Conservation (phyloP, 1,284 basidiomycete species). For the Ustilago sp. region DNA sequence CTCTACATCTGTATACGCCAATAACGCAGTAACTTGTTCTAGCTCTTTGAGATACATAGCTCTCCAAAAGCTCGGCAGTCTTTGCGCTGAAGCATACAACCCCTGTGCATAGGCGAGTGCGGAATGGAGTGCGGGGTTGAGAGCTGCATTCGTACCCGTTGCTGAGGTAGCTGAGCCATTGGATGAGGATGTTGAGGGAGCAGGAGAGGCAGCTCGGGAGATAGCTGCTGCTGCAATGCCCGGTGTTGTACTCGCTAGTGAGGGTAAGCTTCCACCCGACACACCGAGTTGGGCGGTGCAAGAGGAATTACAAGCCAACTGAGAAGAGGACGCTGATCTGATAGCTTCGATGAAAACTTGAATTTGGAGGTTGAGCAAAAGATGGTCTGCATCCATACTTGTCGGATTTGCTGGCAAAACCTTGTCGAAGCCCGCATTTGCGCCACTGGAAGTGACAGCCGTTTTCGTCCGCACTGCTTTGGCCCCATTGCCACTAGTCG, state of each 20-base stretch:
- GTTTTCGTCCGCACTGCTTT: neutral
- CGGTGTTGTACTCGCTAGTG: constrained; percentile 40
- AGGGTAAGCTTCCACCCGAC: constrained; percentile 25
- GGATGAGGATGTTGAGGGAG: constrained; percentile 52
- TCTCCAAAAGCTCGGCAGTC: constrained; percentile 53
- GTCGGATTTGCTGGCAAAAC: constrained; percentile 57
- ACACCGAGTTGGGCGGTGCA: constrained; percentile 10
- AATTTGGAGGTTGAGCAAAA: constrained; percentile 84
- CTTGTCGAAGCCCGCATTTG: constrained; percentile 27
- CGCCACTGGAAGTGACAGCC: constrained; percentile 5
- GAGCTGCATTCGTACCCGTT: constrained; percentile 27
- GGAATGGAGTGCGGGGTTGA: constrained; percentile 51
- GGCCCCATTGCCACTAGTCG: constrained; percentile 12
- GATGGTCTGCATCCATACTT: constrained; percentile 76
- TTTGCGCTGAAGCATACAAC: constrained; percentile 55
- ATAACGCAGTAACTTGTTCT: constrained; percentile 77
- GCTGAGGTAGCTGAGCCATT: constrained; percentile 50
- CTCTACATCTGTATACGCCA: constrained; percentile 82
- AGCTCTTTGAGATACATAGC: constrained; percentile 78
- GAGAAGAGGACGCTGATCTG: constrained; percentile 72
- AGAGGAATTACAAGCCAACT: constrained; percentile 15
- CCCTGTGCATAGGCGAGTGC: constrained; percentile 58
- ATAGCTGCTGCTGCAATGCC: constrained; percentile 48
- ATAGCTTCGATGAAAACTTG: constrained; percentile 84
- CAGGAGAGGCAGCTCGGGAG: constrained; percentile 57